A percentile compares a stretch with the other conserved stretches of the same genome.
phyloP scores from a whole-genome alignment of 805 yeast species.

The Trichomonascus vanleenenianus region DNA sequence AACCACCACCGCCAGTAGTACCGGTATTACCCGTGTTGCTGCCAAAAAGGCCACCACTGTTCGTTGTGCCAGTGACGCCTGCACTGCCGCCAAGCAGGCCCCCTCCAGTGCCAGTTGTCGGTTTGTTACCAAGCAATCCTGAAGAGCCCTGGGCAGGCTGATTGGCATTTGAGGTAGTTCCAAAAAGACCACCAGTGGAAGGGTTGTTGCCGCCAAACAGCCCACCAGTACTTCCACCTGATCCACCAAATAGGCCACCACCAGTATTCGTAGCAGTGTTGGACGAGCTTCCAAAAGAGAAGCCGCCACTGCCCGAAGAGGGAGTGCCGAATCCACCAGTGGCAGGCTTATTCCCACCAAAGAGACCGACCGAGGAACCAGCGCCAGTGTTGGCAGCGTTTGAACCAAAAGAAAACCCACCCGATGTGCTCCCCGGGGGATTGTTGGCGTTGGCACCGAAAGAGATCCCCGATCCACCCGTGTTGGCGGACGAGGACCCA shows the following conservation, averaged over 20 bases:
- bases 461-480: background rate
- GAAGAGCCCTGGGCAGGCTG: background rate
- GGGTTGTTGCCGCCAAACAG: too few species aligned
- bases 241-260: background rate
- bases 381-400: background rate
- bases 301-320: background rate
- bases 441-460: background rate
- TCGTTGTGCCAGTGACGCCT: background rate
- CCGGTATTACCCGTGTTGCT: background rate
- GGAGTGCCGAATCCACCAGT: background rate
- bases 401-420: background rate
- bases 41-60: constrained; percentile 2
- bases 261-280: background rate
- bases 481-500: background rate
- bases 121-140: background rate
- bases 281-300: background rate
- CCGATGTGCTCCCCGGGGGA: background rate
- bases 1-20: constrained; percentile 2
- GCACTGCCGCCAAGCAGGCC: background rate
- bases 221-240: background rate
- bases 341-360: background rate
- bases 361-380: background rate
- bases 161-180: background rate
- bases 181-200: background rate
- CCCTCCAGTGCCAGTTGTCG: background rate